phyloP scores from a whole-genome alignment of 1,139 yeast species.

The Yamadazyma buinensis region DNA sequence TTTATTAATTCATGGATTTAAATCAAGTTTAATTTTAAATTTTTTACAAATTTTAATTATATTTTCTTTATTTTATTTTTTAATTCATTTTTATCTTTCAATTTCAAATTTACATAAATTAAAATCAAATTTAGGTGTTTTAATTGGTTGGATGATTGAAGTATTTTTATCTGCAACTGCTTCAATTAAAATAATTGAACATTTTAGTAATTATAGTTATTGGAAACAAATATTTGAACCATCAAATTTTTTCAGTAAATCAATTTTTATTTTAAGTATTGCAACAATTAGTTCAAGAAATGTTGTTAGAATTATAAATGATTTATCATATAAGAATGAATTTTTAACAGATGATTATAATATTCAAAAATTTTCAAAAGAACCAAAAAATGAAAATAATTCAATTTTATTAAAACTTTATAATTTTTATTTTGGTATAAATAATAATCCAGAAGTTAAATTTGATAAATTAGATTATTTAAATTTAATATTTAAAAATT shows the following conservation, averaged over 20 bases:
- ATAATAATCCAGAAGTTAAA: conserved; percentile 9
- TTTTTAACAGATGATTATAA: conserved; percentile 3
- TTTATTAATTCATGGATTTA: conserved; percentile 15
- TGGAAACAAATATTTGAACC: conserved; percentile 34
- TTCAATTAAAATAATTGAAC: conserved; percentile 35
- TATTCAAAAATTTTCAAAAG: not conserved
- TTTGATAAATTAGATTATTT: conserved; percentile 10
- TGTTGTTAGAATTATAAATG: conserved; percentile 25
- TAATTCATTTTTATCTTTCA: conserved; percentile 35
- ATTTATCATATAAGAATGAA: conserved; percentile 15
- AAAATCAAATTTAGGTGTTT: conserved; percentile 56
- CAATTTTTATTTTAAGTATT: conserved; percentile 23
- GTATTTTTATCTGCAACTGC: conserved; percentile 49
- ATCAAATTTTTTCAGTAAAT: conserved; percentile 23
- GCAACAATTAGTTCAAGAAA: conserved; percentile 29
- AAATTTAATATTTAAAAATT: not conserved
- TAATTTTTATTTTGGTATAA: conserved; percentile 20
- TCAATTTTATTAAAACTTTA: conserved; percentile 19
- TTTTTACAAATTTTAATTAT: conserved; percentile 7
- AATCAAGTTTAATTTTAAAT: conserved; percentile 1
- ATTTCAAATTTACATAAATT: conserved; percentile 52
- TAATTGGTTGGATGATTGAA: conserved; percentile 59
- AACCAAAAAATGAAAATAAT: conserved; percentile 8
- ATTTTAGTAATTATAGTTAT: conserved; percentile 15
- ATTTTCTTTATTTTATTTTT: conserved; percentile 7